Base-by-base conservation (phyloP, 192 early-diverging fungal species). In the Dispira simplex region DNA sequence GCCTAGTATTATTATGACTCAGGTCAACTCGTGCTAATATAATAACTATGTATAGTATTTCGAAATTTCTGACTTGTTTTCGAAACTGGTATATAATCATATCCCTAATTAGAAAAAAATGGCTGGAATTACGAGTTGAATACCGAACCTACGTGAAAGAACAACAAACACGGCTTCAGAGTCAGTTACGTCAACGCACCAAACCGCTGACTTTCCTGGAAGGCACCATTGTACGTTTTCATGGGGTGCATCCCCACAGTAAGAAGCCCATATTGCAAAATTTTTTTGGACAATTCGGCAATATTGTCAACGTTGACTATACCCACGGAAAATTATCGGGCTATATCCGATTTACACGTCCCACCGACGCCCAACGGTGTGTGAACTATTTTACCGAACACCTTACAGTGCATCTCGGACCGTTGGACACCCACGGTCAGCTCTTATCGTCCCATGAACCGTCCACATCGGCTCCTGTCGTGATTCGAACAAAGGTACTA, bases 141-240 rank as follows among this genome's bases (percentile, higher is more conserved):
- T 60, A 60, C 58, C 18, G n/a, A 21, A 8, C 26, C 26, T 13
- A 60, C 39, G 14, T 43, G 5, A 60, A 60, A 44, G 12, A 27
- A 18, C n/a, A 44, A 16, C 58, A 44, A 44, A 13, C 21, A 14
- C 32, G 8, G 14, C 39, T 60, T 28, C 21, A 60, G 5, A 44
- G 8, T 44, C 32, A 60, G 32, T 14, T 60, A 5, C 11, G 21
- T 28, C 58, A 21, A 18, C 32, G 12, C 3, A 14, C 32, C 32
- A 28, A 44, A 60, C 58, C 58, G 26, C 11, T 43, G 14, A 60
- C 58, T 13, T 60, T 60, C 39, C 18, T 18, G 1, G 58, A 60
- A 27, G 58, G 58, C 39, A 60, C 58, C 43, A 60, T 60, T 60
- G 58, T 60, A 18, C 58, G 58, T 26, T 28, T 43, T 18, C 58